These are phyloP conservation scores for Senecio squalidus DNA, from an alignment of 140 eudicot genomes.

Conservation along the genomic window DNA sequence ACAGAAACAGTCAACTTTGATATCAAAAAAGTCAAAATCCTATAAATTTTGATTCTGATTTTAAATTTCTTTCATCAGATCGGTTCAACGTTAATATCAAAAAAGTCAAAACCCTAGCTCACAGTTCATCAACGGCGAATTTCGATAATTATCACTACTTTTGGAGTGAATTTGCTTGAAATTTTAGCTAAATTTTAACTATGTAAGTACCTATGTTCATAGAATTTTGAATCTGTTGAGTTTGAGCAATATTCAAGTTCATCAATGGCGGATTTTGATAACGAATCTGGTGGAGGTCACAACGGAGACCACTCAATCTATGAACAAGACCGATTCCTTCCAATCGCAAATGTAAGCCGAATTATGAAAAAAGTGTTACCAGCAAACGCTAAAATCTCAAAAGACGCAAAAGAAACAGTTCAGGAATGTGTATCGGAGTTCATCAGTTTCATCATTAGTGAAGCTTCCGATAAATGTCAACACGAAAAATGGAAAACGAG, in stretches of 20 bases:
- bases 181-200: neutral
- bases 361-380: no score
- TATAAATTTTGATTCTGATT: neutral
- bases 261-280: conserved; percentile 71
- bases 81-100: neutral
- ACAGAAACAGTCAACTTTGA: neutral
- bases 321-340: no score
- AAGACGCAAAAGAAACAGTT: no score
- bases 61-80: neutral
- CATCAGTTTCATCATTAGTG: conserved; percentile 77
- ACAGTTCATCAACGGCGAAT: neutral
- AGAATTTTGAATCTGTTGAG: neutral
- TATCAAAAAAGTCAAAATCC: neutral
- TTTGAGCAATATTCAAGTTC: neutral
- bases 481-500: conserved; percentile 64
- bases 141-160: accelerated
- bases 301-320: conserved; percentile 40
- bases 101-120: neutral
- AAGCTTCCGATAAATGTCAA: conserved; percentile 71
- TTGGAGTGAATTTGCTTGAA: no score
- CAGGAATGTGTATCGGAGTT: conserved; percentile 81
- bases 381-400: no score
- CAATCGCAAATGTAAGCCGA: no score
- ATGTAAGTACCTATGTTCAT: neutral
- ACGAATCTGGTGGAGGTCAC: no score